These are phyloP conservation scores for Pyrenophora tritici-repentis DNA, from an alignment of 2,329 filamentous ascomycete species.

Conservation along the genomic window DNA sequence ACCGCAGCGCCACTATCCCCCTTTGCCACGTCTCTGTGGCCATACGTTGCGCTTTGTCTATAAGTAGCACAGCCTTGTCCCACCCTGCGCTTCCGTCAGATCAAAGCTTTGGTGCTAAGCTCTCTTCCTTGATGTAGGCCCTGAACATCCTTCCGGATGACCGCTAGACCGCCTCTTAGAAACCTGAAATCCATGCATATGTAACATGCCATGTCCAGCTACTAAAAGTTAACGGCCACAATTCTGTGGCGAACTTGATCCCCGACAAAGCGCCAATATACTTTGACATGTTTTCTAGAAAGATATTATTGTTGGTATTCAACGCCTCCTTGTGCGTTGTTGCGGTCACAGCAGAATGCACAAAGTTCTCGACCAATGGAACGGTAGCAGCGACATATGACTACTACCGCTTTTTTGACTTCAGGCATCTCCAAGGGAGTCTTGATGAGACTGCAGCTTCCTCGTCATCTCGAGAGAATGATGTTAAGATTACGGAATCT, in stretches of 20 bases:
- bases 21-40: too few species aligned
- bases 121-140: not conserved
- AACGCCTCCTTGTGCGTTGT: not conserved
- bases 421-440: slow-evolving; percentile 4
- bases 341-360: slow-evolving; percentile 10
- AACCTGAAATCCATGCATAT: not conserved
- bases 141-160: not conserved
- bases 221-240: not conserved
- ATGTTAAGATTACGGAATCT: not conserved
- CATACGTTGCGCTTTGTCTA: too few species aligned
- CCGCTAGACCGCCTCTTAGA: not conserved
- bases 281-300: not conserved
- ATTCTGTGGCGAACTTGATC: not conserved
- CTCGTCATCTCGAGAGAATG: not conserved
- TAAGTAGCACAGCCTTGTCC: not conserved
- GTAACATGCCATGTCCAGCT: not conserved
- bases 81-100: not conserved
- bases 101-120: not conserved
- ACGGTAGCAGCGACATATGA: slow-evolving; percentile 12
- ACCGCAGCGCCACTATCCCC: too few species aligned
- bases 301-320: not conserved
- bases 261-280: not conserved
- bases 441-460: not conserved
- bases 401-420: slow-evolving; percentile 26
- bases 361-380: slow-evolving; percentile 16